Evolutionary conservation across 2,329 filamentous ascomycete species (phyloP).

Genomic region (Furcasterigmium furcatum): DNA sequence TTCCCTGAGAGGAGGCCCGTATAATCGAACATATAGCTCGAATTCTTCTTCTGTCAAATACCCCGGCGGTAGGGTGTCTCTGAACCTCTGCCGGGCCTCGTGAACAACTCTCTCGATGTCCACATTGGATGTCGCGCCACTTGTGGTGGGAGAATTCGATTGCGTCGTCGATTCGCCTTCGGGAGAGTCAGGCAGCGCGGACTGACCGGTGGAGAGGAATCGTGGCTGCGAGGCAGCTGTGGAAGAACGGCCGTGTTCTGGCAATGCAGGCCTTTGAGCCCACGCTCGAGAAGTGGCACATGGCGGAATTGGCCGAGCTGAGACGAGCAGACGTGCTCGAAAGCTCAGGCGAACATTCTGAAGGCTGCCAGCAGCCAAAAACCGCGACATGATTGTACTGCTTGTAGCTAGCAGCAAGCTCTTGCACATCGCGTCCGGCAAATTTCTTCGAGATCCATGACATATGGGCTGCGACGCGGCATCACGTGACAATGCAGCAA

Average conservation of each 20-base stretch:
- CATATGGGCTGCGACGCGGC: too few species aligned
- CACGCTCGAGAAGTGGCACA: too few species aligned
- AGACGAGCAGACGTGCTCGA: constrained; percentile 6
- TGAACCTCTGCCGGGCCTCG: constrained; percentile 70
- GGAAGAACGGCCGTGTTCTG: too few species aligned
- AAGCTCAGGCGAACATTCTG: constrained; percentile 10
- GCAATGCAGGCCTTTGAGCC: too few species aligned
- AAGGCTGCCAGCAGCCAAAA: constrained; percentile 7
- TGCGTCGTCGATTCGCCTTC: too few species aligned
- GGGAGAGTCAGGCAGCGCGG: too few species aligned
- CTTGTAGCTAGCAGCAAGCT: too few species aligned
- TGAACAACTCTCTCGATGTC: constrained; percentile 64
- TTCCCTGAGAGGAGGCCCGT: constrained; percentile 69
- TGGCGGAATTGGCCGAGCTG: neutral
- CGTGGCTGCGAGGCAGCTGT: too few species aligned
- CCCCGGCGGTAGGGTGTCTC: constrained; percentile 70
- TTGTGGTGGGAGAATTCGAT: neutral
- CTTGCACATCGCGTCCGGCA: too few species aligned
- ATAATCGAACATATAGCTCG: constrained; percentile 73
- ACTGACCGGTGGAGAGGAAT: too few species aligned
- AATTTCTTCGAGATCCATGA: too few species aligned
- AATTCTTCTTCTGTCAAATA: constrained; percentile 70
- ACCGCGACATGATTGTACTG: constrained; percentile 1
- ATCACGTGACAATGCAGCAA: too few species aligned
- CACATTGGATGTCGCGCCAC: constrained; percentile 1